These are phyloP conservation scores for Flueggea neowawraea DNA, from an alignment of 441 rosid genomes.

Conservation along the genomic window DNA sequence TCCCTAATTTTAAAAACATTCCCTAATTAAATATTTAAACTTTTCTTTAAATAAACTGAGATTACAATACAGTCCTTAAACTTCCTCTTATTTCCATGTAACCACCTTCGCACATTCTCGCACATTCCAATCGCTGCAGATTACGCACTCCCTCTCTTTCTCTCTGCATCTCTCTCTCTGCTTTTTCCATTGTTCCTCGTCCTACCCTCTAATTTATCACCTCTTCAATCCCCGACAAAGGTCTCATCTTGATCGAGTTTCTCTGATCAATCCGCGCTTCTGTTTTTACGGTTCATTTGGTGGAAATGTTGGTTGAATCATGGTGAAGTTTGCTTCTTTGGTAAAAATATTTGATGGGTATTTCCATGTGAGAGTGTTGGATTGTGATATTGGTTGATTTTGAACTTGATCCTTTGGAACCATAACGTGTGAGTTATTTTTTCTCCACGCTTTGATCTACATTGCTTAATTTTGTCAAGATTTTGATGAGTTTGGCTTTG, in stretches of 20 bases:
- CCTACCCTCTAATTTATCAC: too few species aligned
- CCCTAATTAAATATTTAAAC: too few species aligned
- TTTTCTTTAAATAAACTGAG: too few species aligned
- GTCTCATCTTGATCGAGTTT: background rate
- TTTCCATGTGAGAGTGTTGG: background rate
- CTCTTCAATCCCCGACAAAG: background rate
- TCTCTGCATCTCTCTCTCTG: too few species aligned
- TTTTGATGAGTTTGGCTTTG: slow-evolving; percentile 9
- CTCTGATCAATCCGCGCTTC: background rate
- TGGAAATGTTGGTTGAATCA: slow-evolving; percentile 7
- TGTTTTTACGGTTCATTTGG: slow-evolving; percentile 1
- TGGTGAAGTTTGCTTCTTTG: slow-evolving; percentile 10
- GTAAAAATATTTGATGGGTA: slow-evolving; percentile 9
- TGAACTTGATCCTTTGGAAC: slow-evolving; percentile 12
- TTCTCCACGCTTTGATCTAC: slow-evolving; percentile 10
- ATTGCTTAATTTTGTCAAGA: slow-evolving; percentile 3
- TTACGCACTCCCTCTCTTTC: too few species aligned
- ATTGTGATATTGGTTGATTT: background rate
- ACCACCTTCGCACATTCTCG: too few species aligned
- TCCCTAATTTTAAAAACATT: too few species aligned
- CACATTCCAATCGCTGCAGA: too few species aligned
- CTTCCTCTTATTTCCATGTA: too few species aligned
- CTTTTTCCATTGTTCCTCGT: background rate
- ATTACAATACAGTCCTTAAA: too few species aligned
- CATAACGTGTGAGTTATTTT: slow-evolving; percentile 9